Conservation (phyloP, 768 basidiomycete species). For the Obba rivulosa region DNA sequence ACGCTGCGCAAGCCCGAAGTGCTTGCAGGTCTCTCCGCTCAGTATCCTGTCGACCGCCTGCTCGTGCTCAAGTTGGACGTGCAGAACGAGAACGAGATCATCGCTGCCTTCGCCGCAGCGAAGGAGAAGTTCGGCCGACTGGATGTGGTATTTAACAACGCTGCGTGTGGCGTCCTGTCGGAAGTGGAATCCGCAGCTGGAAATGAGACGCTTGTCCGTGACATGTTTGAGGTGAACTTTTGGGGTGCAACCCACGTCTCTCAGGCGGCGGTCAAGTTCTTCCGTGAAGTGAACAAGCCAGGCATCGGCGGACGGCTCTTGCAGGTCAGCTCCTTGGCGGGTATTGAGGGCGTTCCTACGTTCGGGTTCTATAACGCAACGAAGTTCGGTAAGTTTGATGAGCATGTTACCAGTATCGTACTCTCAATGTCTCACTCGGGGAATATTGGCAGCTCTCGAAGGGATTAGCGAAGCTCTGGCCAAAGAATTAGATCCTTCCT, state of each 20-base stretch:
- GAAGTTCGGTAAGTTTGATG: slow-evolving; percentile 4
- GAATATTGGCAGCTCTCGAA: slow-evolving; percentile 24
- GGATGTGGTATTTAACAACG: slow-evolving; percentile 32
- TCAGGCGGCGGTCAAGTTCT: slow-evolving; percentile 26
- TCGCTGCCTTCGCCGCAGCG: slow-evolving; percentile 14
- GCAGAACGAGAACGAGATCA: slow-evolving; percentile 15
- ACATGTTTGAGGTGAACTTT: slow-evolving; percentile 21
- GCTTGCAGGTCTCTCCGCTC: slow-evolving; percentile 9
- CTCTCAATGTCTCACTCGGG: neutral
- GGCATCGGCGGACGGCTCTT: slow-evolving; percentile 26
- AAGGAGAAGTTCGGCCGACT: slow-evolving; percentile 24
- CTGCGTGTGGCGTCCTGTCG: slow-evolving; percentile 17
- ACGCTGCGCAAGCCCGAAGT: slow-evolving; percentile 11
- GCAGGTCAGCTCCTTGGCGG: slow-evolving; percentile 27
- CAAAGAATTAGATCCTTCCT: slow-evolving; percentile 29
- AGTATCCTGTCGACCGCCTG: slow-evolving; percentile 16
- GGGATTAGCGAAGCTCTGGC: slow-evolving; percentile 23
- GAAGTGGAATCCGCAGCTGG: slow-evolving; percentile 21
- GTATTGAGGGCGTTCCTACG: slow-evolving; percentile 8
- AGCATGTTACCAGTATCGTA: slow-evolving; percentile 14
- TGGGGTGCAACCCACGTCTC: slow-evolving; percentile 25
- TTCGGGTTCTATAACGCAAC: slow-evolving; percentile 9
- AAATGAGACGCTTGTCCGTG: slow-evolving; percentile 5
- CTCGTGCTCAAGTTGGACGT: slow-evolving; percentile 27
- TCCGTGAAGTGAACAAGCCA: slow-evolving; percentile 34